Evolutionary conservation across 257 asterid species (phyloP), one percentile per base, ranked within the genome.

Genomic region (Forsythia viridissima): DNA sequence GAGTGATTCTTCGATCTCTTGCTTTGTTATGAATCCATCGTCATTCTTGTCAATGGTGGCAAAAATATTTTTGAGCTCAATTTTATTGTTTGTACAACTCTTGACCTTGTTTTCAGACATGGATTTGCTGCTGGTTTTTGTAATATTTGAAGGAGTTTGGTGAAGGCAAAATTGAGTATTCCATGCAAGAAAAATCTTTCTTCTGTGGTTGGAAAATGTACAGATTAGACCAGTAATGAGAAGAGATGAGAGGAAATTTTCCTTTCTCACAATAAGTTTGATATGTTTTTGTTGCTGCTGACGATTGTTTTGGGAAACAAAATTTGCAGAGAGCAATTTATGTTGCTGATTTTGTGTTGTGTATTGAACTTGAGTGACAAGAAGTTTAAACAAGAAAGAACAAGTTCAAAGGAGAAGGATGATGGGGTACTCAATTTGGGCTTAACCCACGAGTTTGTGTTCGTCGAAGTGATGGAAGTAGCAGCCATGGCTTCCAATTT

Each of bases 1-100:
- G 12, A 92, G 92, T 0, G 97, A 89, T 2, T 87, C 92, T 13
- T 77, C 79, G 8, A 94, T 83, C 87, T 94, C 98, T 44, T 83
- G 75, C 89, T 85, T 84, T 24, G 98, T 94, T 72, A 93, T 89
- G 79, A 34, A 89, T 0, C 98, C 98, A 70, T 93, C 97, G 70
- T 65, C 78, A 87, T 92, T 88, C 93, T 88, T 91, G 85, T 94
- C 98, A 76, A 94, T 92, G 18, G 94, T 92, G 9, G 93, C 91
- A 59, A 92, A 94, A 21, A 92, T 84, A 36, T 84, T 77, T 41
- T 75, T 77, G 3, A 92, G 76, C 65, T 84, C 87, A 41, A 36
- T 72, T 57, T 81, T 81, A 1, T 77, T 83, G 70, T 15, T 42
- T 38, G 3, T 6, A 46, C 16, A 36, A 67, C 36, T 75, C 36